Base-by-base conservation (phyloP, 1,284 basidiomycete genomes). In the Ganoderma multipileum region DNA sequence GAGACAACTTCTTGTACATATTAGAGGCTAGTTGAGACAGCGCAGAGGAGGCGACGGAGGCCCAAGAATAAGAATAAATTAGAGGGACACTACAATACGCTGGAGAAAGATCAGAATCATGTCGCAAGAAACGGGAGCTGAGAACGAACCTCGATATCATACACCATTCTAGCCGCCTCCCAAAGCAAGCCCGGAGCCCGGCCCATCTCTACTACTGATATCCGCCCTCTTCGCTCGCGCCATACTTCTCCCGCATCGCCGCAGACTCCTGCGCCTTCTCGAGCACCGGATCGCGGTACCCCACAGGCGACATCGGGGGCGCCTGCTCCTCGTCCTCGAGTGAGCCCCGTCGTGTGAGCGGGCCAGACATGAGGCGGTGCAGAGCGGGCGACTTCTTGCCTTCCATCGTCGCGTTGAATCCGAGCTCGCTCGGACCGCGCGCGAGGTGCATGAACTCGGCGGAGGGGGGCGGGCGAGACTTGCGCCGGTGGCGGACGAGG, bases 181-280 rank as follows among this genome's bases (percentile, higher is more conserved):
- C 23, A 14, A 50, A 26, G 41, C 23, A 50, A 12, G 11, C 28
- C 28, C 28, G 4, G 4, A 33, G 33, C 52, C 14, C 50, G 1
- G 23, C 11, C 50, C 23, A 12, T 18, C 52, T n/a, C 23, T 26
- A 59, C 58, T 59, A 60, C 58, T 60, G 58, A 60, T 60, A 39
- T 4, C 58, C 58, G 12, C 38, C 36, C 38, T 60, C 58, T 20
- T 59, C 57, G 20, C 57, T 36, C 23, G 60, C 61, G n/a, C 38
- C 23, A 47, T 72, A 75, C 38, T 62, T 38, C 71, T 76, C 73
- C 59, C 68, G 72, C 71, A 75, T 68, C 50, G 50, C 68, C 38
- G 71, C 73, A 18, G 75, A 71, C n/a, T 68, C 73, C 33, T 52
- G 71, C 50, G 76, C 70, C 69, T 78, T 78, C 71, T 79, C 77